phyloP scores from a whole-genome alignment of 1,284 basidiomycete species.

The Vanrija sp. region DNA sequence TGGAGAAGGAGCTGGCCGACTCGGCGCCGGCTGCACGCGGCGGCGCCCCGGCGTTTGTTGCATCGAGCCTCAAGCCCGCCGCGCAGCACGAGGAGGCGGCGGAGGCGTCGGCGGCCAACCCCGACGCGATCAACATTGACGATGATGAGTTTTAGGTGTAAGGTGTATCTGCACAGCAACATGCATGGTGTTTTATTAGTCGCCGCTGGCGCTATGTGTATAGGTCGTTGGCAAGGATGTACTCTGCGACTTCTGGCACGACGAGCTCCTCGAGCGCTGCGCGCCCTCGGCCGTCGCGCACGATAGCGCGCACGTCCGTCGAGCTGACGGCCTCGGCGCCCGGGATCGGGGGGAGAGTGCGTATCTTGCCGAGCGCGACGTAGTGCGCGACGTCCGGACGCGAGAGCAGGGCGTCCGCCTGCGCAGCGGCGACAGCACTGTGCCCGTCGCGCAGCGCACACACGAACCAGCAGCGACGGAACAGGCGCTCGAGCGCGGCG shows the following conservation, averaged over 20 bases:
- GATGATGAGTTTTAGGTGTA: conserved; percentile 41
- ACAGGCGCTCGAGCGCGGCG: conserved; percentile 28
- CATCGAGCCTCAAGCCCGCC: conserved; percentile 52
- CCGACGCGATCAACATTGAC: conserved; percentile 48
- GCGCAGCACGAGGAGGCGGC: conserved; percentile 26
- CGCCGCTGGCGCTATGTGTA: background rate
- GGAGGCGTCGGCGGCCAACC: conserved; percentile 34
- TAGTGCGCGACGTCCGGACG: conserved; percentile 53
- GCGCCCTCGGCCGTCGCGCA: conserved; percentile 28
- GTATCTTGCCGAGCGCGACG: conserved; percentile 55
- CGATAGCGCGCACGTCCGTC: conserved; percentile 61
- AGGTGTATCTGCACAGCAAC: conserved; percentile 1
- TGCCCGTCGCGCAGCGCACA: conserved; percentile 59
- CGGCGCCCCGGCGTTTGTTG: conserved; percentile 59
- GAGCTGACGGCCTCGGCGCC: conserved; percentile 62
- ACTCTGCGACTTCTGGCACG: conserved; percentile 6
- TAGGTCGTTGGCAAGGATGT: conserved; percentile 7
- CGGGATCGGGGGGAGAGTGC: conserved; percentile 59
- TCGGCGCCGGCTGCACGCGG: conserved; percentile 50
- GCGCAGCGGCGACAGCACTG: conserved; percentile 21
- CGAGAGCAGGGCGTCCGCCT: conserved; percentile 46
- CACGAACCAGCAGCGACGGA: conserved; percentile 56
- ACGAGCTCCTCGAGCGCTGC: conserved; percentile 1
- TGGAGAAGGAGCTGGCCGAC: conserved; percentile 62
- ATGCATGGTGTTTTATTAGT: background rate